Evolutionary conservation across 2,329 filamentous ascomycete species (phyloP).

Genomic region (Hymenotorrendiella dingleyae): DNA sequence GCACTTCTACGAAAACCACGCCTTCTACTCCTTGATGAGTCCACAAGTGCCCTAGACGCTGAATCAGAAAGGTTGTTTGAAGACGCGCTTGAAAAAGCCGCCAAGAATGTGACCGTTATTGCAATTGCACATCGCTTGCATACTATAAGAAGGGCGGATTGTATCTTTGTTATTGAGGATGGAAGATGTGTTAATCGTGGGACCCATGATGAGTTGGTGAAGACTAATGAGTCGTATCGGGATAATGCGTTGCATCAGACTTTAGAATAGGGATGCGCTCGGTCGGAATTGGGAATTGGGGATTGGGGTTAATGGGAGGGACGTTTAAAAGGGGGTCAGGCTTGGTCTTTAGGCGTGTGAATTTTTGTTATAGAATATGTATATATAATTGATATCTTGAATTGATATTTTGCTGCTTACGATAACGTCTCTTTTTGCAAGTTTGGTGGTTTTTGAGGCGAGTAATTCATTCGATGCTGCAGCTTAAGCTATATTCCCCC

Average conservation of each 20-base stretch:
- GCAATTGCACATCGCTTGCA: slow-evolving; percentile 53
- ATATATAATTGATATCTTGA: no score
- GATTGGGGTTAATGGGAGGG: no score
- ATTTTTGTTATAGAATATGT: no score
- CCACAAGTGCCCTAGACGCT: slow-evolving; percentile 70
- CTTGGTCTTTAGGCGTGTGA: no score
- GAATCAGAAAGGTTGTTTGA: slow-evolving; percentile 63
- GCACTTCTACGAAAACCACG: slow-evolving; percentile 67
- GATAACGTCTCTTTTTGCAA: no score
- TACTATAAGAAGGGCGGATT: slow-evolving; percentile 50
- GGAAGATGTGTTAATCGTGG: slow-evolving; percentile 47
- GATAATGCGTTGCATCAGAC: slow-evolving; percentile 44
- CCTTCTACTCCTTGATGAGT: slow-evolving; percentile 74
- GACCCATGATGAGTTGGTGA: slow-evolving; percentile 48
- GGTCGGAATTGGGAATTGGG: no score
- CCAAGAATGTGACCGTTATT: slow-evolving; percentile 48
- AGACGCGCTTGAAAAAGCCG: slow-evolving; percentile 55
- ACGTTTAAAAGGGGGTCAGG: no score
- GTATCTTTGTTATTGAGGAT: slow-evolving; percentile 52
- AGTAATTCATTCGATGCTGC: no score
- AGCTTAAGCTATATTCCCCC: no score
- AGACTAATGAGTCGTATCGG: slow-evolving; percentile 43
- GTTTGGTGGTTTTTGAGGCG: no score
- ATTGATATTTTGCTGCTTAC: no score
- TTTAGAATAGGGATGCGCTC: slow-evolving; percentile 4